Evolutionary conservation across 768 basidiomycete species (phyloP).

Genomic region (Pluteus cervinus): DNA sequence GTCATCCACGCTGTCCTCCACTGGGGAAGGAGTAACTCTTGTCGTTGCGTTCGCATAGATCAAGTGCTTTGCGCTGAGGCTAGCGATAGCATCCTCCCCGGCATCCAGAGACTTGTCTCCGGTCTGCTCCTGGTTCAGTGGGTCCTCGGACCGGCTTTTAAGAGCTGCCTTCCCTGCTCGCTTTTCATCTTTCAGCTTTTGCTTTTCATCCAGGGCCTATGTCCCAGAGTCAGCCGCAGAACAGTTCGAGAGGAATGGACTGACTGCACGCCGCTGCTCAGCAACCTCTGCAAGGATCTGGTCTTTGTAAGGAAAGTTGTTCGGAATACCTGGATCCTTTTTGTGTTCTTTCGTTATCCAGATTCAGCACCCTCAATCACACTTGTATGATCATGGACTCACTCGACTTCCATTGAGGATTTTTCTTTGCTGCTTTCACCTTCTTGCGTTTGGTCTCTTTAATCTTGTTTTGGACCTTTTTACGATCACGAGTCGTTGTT

Average conservation of each 20-base stretch:
- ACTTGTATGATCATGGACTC: slow-evolving; percentile 20
- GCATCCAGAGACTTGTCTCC: too few species aligned
- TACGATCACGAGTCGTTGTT: slow-evolving; percentile 63
- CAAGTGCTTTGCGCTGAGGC: slow-evolving; percentile 35
- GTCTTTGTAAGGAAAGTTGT: slow-evolving; percentile 91
- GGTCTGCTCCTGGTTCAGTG: too few species aligned
- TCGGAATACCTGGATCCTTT: slow-evolving; percentile 93
- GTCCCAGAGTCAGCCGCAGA: background rate
- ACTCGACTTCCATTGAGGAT: slow-evolving; percentile 88
- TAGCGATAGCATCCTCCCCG: too few species aligned
- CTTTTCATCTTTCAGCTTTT: slow-evolving; percentile 44
- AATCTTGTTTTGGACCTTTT: slow-evolving; percentile 69
- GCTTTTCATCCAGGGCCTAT: slow-evolving; percentile 38
- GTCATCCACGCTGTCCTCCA: slow-evolving; percentile 40
- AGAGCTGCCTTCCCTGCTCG: too few species aligned
- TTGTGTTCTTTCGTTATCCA: slow-evolving; percentile 48
- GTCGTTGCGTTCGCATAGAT: slow-evolving; percentile 14
- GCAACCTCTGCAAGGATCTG: slow-evolving; percentile 88
- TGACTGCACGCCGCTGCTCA: slow-evolving; percentile 70
- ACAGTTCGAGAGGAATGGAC: slow-evolving; percentile 13
- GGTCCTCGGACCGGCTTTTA: too few species aligned
- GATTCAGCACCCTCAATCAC: background rate
- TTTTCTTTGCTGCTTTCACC: slow-evolving; percentile 70
- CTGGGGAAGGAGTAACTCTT: slow-evolving; percentile 22
- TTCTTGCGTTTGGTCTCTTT: slow-evolving; percentile 73